A percentile compares a stretch with the other conserved stretches of the same genome.
Evolutionary conservation across 306 rosid species (phyloP).

Genomic region (Trifolium pratense): DNA sequence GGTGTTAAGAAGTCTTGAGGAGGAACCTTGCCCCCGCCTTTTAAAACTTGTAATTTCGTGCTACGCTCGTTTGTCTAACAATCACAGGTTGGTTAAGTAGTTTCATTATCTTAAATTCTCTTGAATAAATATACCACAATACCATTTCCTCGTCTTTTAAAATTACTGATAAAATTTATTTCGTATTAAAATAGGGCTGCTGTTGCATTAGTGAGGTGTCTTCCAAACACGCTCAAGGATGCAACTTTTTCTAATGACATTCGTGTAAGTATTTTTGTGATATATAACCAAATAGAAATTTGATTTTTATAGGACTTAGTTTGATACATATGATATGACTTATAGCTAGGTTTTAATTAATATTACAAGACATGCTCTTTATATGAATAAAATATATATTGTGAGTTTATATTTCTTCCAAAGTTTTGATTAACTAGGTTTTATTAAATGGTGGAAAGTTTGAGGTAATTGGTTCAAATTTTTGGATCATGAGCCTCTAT

Average conservation of each 20-base stretch:
- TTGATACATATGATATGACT: not conserved
- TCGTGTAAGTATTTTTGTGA: constrained; percentile 58
- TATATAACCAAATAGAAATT: not conserved
- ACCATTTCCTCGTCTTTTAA: not conserved
- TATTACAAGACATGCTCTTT: too few relatives aligned
- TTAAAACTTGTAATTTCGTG: constrained; percentile 68
- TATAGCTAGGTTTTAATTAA: too few relatives aligned
- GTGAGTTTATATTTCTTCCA: not conserved
- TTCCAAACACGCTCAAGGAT: constrained; percentile 73
- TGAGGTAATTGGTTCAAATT: too few relatives aligned
- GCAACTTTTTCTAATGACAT: constrained; percentile 64
- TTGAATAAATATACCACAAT: not conserved
- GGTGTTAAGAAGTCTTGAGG: constrained; percentile 68
- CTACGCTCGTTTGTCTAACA: constrained; percentile 73
- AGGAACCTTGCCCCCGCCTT: constrained; percentile 72
- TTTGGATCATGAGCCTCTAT: too few relatives aligned
- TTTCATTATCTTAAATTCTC: not conserved
- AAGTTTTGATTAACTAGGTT: too few relatives aligned
- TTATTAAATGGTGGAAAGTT: too few relatives aligned
- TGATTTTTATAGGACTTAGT: not conserved
- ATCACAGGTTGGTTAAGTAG: constrained; percentile 57
- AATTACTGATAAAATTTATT: not conserved
- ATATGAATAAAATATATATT: too few relatives aligned
- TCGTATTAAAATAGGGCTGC: constrained; percentile 59
- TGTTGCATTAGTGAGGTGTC: constrained; percentile 69